A percentile compares a stretch with the other conserved stretches of the same genome.
Evolutionary conservation across 345 rosid genomes (phyloP).

Genomic region (Salix viminalis): DNA sequence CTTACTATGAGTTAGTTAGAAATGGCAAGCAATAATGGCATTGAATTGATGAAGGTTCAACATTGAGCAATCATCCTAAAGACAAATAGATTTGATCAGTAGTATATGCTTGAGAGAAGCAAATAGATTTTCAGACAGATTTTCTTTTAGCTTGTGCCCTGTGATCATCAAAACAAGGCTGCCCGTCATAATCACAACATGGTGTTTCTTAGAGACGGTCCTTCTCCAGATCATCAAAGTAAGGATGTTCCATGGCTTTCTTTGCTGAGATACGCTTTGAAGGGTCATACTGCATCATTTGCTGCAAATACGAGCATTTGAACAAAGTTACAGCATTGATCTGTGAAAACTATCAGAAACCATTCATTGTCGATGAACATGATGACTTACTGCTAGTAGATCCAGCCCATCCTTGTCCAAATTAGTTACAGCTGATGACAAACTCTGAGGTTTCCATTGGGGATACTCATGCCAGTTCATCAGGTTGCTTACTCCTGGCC

Average conservation of each 20-base stretch:
- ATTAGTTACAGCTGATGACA: conserved; percentile 60
- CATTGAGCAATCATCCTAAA: neutral
- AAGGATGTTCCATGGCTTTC: conserved; percentile 95
- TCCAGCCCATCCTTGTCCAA: conserved; percentile 68
- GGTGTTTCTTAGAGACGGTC: conserved; percentile 30
- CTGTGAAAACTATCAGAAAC: neutral
- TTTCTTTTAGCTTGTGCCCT: neutral
- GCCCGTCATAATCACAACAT: neutral
- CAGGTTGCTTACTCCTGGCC: conserved; percentile 90
- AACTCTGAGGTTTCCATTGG: conserved; percentile 70
- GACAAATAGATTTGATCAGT: neutral
- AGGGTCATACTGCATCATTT: conserved; percentile 90
- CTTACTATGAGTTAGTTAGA: neutral
- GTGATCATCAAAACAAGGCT: neutral
- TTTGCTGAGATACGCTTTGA: conserved; percentile 81
- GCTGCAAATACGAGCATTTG: conserved; percentile 39
- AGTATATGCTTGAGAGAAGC: conserved; percentile 61
- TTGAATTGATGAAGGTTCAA: neutral
- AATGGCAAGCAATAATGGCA: neutral
- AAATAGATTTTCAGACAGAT: conserved; percentile 9
- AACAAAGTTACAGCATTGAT: too few relatives aligned
- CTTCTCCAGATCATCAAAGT: conserved; percentile 71
- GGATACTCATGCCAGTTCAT: conserved; percentile 99
- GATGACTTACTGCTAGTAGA: conserved; percentile 59
- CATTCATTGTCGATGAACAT: neutral